Evolutionary conservation across 2,329 filamentous ascomycete genomes (phyloP).

Genomic region (Phyllosticta capitalensis): DNA sequence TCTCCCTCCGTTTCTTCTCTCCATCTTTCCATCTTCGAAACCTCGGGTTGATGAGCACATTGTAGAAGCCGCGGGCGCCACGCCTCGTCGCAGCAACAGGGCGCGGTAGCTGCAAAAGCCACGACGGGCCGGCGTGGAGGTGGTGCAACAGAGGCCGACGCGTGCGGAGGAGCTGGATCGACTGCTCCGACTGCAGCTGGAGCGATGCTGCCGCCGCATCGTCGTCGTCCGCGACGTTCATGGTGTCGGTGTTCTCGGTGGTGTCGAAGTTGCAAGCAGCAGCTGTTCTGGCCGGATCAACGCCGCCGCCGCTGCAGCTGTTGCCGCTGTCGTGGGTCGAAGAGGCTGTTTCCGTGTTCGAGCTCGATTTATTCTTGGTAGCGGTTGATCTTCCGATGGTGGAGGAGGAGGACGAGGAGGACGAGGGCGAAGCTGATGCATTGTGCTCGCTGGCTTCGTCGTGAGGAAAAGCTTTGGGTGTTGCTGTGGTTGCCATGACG

Average conservation of each 20-base stretch:
- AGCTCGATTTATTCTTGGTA: not conserved
- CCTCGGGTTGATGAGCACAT: constrained; percentile 59
- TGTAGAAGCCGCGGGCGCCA: constrained; percentile 46
- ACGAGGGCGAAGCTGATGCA: not conserved
- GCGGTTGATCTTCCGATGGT: too few species aligned
- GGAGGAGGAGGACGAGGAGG: too few species aligned
- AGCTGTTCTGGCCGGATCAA: not conserved
- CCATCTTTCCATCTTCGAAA: constrained; percentile 9
- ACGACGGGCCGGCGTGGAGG: constrained; percentile 58
- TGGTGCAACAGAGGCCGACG: constrained; percentile 49
- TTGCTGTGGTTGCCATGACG: constrained; percentile 4
- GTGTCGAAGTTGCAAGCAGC: not conserved
- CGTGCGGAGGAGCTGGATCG: constrained; percentile 30
- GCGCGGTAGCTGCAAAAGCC: constrained; percentile 56
- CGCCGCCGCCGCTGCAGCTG: not conserved
- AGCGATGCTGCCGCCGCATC: constrained; percentile 1
- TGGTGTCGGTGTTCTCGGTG: not conserved
- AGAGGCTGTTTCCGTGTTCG: not conserved
- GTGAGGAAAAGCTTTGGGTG: not conserved
- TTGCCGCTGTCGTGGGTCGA: not conserved
- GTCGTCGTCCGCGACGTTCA: not conserved
- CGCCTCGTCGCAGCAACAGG: constrained; percentile 36
- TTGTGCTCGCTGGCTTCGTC: not conserved
- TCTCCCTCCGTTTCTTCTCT: not conserved
- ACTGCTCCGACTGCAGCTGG: constrained; percentile 35